Evolutionary conservation across 1,284 basidiomycete species (phyloP).

Genomic region (Chondrostereum purpureum): DNA sequence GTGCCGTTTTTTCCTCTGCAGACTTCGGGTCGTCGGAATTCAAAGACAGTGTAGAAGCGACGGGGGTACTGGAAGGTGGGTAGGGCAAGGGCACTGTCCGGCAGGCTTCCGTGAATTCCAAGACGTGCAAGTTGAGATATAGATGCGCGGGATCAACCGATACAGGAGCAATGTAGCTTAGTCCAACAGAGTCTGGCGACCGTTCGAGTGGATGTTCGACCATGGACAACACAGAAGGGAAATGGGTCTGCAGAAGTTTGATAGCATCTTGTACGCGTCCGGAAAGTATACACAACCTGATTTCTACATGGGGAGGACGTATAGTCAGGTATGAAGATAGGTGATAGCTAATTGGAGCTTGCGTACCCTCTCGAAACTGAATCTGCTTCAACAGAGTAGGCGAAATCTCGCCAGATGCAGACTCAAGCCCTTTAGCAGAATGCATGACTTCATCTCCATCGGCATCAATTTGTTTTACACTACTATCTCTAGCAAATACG

Average conservation of each 20-base stretch:
- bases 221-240: conserved; percentile 57
- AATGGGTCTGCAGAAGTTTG: conserved; percentile 56
- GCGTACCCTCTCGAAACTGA: conserved; percentile 48
- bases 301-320: conserved; percentile 37
- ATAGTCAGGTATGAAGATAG: conserved; percentile 4
- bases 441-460: conserved; percentile 60
- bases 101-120: conserved; percentile 77
- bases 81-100: conserved; percentile 61
- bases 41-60: conserved; percentile 8
- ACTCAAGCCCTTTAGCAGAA: conserved; percentile 19
- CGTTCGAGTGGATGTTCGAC: conserved; percentile 10
- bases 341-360: conserved; percentile 2
- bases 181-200: conserved; percentile 13
- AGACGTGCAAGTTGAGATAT: conserved; percentile 75
- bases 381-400: conserved; percentile 42
- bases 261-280: conserved; percentile 69
- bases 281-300: conserved; percentile 55
- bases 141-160: conserved; percentile 69
- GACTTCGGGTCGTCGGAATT: conserved; percentile 20
- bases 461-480: conserved; percentile 51
- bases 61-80: conserved; percentile 18
- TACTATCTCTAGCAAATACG: conserved; percentile 64
- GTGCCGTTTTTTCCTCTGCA: conserved; percentile 30
- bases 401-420: conserved; percentile 26
- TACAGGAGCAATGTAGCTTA: conserved; percentile 48